A percentile compares a stretch with the other conserved stretches of the same genome.
phyloP scores from a whole-genome alignment of 2,329 filamentous ascomycete genomes.

The Aspergillus japonicus region DNA sequence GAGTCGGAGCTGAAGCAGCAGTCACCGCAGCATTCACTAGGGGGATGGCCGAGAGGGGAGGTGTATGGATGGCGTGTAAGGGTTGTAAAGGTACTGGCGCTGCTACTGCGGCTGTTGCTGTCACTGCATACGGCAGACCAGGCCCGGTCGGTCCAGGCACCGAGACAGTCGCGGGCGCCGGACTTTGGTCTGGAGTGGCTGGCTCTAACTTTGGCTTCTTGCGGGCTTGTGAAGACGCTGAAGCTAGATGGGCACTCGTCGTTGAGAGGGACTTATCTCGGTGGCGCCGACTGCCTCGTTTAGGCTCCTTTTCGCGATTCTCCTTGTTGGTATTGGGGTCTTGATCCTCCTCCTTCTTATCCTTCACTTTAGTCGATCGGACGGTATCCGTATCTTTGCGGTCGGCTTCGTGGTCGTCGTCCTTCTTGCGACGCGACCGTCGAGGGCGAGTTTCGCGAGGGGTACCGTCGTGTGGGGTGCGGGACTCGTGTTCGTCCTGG shows the following conservation, averaged over 20 bases:
- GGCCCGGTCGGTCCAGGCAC: constrained; percentile 12
- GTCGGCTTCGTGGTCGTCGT: constrained; percentile 32
- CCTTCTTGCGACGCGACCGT: constrained; percentile 45
- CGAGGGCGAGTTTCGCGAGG: constrained; percentile 32
- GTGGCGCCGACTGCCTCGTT: constrained; percentile 33
- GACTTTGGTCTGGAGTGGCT: constrained; percentile 15
- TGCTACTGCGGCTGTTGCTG: constrained; percentile 9
- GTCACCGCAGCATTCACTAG: constrained; percentile 3
- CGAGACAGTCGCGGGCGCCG: constrained; percentile 7
- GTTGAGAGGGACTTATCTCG: constrained; percentile 37
- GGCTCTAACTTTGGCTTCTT: constrained; percentile 48
- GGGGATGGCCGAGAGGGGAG: constrained; percentile 1
- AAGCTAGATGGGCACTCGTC: constrained; percentile 13
- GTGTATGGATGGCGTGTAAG: constrained; percentile 9
- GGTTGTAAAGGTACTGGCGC: constrained; percentile 13
- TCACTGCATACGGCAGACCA: neutral
- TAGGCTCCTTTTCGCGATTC: constrained; percentile 22
- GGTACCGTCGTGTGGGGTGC: constrained; percentile 21
- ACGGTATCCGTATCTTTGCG: constrained; percentile 27
- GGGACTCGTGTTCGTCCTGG: constrained; percentile 29
- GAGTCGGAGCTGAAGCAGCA: constrained; percentile 13
- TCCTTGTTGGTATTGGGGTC: constrained; percentile 20
- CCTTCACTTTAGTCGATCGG: constrained; percentile 22
- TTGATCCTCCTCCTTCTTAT: constrained; percentile 29
- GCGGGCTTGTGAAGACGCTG: constrained; percentile 36